Evolutionary conservation across 108 stramenopile species (phyloP), one percentile per base, ranked within the genome.

Genomic region (Stephanodiscus minutulus): DNA sequence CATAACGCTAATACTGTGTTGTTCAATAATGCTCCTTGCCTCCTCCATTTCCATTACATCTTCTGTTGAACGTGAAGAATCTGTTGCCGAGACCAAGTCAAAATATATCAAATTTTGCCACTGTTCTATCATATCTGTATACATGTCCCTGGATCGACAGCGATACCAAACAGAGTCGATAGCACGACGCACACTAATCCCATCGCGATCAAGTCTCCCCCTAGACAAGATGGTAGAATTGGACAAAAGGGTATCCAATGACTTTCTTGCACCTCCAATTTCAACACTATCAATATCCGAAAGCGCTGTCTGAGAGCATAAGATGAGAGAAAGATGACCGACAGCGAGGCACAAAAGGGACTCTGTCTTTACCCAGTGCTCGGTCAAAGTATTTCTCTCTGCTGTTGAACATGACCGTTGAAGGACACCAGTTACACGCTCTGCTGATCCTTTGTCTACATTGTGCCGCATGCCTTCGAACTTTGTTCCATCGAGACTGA

Each of bases 401-500:
- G 60, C 25, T 37, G n/a, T 63, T 25, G 37, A 72, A 48, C n/a
- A 50, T 54, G 31, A 37, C 55, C 18, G 18, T 55, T 76, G 55
- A 20, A 76, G 53, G 39, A 41, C 28, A 21, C 90, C 92, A 43
- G 87, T 78, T 13, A 94, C 78, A 15, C 73, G 74, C 5, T 90
- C 92, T 41, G 70, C 46, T 3, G 86, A 82, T 4, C 86, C 86
- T 58, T 83, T 79, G 55, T 90, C 72, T 15, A 86, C 78, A 63
- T 90, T 83, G 17, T 78, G 64, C 62, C 87, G 91, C 7, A 69
- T 55, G 10, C 92, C 92, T 75, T 94, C 92, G 47, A 94, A 91
- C 53, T 81, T 91, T 24, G 71, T 69, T 7, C 89, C 86, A 75
- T 88, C 88, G 24, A 89, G 64, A 64, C 80, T 80, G 13, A 90